These are phyloP conservation scores for Mycena epipterygia DNA, from an alignment of 768 basidiomycete genomes.

Conservation along the genomic window DNA sequence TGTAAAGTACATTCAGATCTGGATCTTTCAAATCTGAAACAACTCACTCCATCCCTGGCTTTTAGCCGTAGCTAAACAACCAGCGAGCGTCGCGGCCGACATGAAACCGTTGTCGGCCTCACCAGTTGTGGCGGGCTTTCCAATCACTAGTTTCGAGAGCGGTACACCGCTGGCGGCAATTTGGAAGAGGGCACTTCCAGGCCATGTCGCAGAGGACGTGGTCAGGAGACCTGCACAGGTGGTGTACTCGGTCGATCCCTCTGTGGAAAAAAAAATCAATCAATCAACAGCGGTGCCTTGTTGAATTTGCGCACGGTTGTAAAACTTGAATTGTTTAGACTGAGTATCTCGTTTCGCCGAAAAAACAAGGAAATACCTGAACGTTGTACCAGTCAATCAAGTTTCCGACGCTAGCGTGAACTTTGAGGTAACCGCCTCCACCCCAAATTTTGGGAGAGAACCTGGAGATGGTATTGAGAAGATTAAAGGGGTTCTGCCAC, in stretches of 20 bases:
- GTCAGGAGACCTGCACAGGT: slow-evolving; percentile 72
- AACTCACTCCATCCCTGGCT: slow-evolving; percentile 30
- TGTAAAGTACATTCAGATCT: not conserved
- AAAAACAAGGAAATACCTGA: slow-evolving; percentile 54
- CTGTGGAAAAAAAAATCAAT: not conserved
- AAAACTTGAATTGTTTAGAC: slow-evolving; percentile 46
- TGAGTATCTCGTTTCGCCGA: slow-evolving; percentile 22
- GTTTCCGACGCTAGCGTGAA: slow-evolving; percentile 65
- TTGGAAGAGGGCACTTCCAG: slow-evolving; percentile 59
- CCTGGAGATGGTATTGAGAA: slow-evolving; percentile 41
- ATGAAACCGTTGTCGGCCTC: slow-evolving; percentile 60
- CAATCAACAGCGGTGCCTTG: not conserved
- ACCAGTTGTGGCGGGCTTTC: slow-evolving; percentile 61
- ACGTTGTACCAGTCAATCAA: slow-evolving; percentile 77
- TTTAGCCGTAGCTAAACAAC: slow-evolving; percentile 40
- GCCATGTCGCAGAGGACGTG: slow-evolving; percentile 60
- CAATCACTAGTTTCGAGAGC: slow-evolving; percentile 69
- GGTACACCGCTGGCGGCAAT: slow-evolving; percentile 60
- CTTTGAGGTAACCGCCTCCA: slow-evolving; percentile 68
- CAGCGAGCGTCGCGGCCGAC: slow-evolving; percentile 33
- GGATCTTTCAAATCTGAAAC: not conserved
- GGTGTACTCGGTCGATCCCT: slow-evolving; percentile 74
- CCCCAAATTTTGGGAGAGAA: slow-evolving; percentile 57
- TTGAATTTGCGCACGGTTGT: slow-evolving; percentile 47
- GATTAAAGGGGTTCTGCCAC: no score